Base-by-base conservation (phyloP, 495 filamentous ascomycete species). In the Zalerion maritima region DNA sequence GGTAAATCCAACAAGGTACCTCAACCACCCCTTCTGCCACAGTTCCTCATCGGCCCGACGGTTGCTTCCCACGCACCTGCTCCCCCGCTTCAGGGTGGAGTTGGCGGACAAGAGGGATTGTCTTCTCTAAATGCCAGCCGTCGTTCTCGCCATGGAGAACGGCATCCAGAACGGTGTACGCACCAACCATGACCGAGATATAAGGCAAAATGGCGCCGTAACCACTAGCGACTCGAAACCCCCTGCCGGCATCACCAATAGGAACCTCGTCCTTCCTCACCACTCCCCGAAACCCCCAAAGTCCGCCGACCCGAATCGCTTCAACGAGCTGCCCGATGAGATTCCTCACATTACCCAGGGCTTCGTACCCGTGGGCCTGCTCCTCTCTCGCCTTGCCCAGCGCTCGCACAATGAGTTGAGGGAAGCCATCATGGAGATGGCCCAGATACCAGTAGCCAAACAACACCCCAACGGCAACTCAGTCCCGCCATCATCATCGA, bases 301-400 rank as follows among this genome's bases (percentile, higher is more conserved):
- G 24, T 17, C 33, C 31, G 25, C 41, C 34, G 19, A 14, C 10
- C 20, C 37, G 20, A 33, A 41, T 21, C 17, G 29, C 18, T 42
- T 64, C 41, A 59, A 61, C 29, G 60, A 73, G 15, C 57, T 71
- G 1, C 75, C 76, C 0, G 81, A 82, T 19, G 77, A 87, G 42
- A 70, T 96, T 12, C 55, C 64, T 26, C 84, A 91, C 37, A 80
- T 94, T 33, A 80, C 79, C 0, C 55, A 74, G 32, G 72, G 73
- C 16, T 91, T 79, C 38, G 58, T 81, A 15, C 73, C 78, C 3
- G 58, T 93, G 16, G 64, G 67, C 10, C 62, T 60, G 21, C 55
- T 97, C 14, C 60, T 94, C 25, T 64, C 66, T 29, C 71, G 89
- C 32, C 65, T 87, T 8, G 75, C 75, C 17, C 82, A 94, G 47